These are phyloP conservation scores for Backusella tarrabulga DNA, from an alignment of 192 early-diverging fungal genomes.

Conservation along the genomic window DNA sequence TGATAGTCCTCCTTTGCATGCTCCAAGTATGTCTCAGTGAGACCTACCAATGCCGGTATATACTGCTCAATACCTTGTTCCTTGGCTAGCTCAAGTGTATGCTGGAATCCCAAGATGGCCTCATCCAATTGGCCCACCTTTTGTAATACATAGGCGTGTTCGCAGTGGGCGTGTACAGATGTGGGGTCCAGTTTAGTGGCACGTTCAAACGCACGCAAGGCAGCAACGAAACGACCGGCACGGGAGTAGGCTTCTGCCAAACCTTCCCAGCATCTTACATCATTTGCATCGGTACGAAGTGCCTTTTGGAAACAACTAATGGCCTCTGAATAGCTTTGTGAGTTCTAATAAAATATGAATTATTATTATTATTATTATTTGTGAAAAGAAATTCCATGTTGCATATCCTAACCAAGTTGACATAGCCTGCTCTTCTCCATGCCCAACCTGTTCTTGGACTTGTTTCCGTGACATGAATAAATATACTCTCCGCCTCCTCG, in stretches of 20 bases:
- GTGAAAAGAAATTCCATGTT: too few relatives aligned
- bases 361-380: too few relatives aligned
- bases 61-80: constrained; percentile 36
- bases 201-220: constrained; percentile 73
- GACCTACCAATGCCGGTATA: constrained; percentile 49
- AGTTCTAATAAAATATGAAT: constrained; percentile 25
- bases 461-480: constrained; percentile 40
- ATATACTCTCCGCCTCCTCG: constrained; percentile 49
- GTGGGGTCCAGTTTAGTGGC: constrained; percentile 64
- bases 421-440: constrained; percentile 76
- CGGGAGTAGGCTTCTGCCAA: constrained; percentile 73
- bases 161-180: constrained; percentile 42
- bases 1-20: constrained; percentile 50
- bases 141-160: constrained; percentile 52
- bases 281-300: constrained; percentile 66
- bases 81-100: constrained; percentile 35
- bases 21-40: constrained; percentile 48
- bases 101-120: constrained; percentile 47
- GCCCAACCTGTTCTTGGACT: constrained; percentile 67
- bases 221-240: constrained; percentile 70
- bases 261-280: constrained; percentile 72
- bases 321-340: constrained; percentile 48
- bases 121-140: constrained; percentile 49
- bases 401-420: constrained; percentile 46
- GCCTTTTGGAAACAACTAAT: constrained; percentile 78